These are phyloP conservation scores for Tubosaeta sp. DNA, from an alignment of 768 basidiomycete species.

Conservation along the genomic window DNA sequence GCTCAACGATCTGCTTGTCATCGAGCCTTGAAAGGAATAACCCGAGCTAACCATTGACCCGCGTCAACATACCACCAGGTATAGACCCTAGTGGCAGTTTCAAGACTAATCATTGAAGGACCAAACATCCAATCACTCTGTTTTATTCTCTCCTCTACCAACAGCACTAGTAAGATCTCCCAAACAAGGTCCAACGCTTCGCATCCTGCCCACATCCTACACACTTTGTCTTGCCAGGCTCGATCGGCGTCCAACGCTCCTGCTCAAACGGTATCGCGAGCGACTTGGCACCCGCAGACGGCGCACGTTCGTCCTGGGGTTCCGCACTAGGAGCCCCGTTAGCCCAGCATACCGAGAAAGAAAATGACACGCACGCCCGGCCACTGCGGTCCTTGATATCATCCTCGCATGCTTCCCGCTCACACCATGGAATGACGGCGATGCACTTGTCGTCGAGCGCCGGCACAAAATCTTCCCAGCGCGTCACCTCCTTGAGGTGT, in stretches of 20 bases:
- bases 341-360: not conserved
- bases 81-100: no score
- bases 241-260: conserved; percentile 71
- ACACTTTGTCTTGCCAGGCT: conserved; percentile 84
- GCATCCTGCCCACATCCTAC: conserved; percentile 83
- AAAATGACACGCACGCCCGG: conserved; percentile 51
- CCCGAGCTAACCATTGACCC: no score
- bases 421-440: conserved; percentile 94
- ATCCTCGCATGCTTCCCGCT: conserved; percentile 89
- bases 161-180: conserved; percentile 72
- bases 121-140: no score
- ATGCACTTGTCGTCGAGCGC: conserved; percentile 85
- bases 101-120: no score
- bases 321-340: conserved; percentile 53
- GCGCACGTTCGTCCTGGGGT: conserved; percentile 90
- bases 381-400: conserved; percentile 96
- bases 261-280: conserved; percentile 97
- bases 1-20: no score
- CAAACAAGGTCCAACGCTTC: conserved; percentile 97
- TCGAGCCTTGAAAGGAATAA: no score
- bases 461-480: conserved; percentile 94
- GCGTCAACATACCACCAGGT: no score
- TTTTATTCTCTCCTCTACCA: no score
- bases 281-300: conserved; percentile 96
- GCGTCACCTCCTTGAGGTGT: conserved; percentile 65